Conservation (phyloP, 2,329 filamentous ascomycete species). For the Microdochium trichocladiopsis region DNA sequence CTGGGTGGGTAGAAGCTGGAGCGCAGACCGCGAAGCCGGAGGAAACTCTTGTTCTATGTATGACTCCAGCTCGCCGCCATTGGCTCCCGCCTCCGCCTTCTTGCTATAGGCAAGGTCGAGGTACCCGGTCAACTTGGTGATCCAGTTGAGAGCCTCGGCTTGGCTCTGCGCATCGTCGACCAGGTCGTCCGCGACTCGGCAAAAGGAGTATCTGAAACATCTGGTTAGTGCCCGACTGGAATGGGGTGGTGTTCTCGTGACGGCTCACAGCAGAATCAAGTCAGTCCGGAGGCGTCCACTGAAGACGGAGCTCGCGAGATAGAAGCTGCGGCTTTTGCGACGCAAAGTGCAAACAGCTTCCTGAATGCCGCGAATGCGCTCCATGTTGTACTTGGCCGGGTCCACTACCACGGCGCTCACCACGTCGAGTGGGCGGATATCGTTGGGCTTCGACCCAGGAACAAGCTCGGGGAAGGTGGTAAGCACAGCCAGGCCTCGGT, state of each 20-base stretch:
- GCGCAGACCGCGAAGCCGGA: conserved; percentile 38
- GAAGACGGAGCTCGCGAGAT: conserved; percentile 64
- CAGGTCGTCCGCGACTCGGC: conserved; percentile 65
- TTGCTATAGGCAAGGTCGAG: conserved; percentile 44
- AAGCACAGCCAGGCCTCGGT: conserved; percentile 60
- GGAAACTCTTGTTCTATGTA: conserved; percentile 47
- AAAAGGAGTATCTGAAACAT: conserved; percentile 58
- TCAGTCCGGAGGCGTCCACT: conserved; percentile 61
- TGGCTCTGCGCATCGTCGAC: conserved; percentile 55
- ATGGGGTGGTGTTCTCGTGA: conserved; percentile 3
- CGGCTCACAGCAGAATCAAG: conserved; percentile 48
- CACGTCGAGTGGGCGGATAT: conserved; percentile 17
- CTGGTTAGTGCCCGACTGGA: conserved; percentile 5
- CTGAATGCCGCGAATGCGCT: conserved; percentile 48
- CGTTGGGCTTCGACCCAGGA: conserved; percentile 13
- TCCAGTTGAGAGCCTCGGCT: conserved; percentile 48
- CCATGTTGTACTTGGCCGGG: conserved; percentile 44
- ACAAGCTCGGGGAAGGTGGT: conserved; percentile 56
- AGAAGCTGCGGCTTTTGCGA: conserved; percentile 67
- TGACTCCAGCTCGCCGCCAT: conserved; percentile 10
- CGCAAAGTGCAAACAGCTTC: conserved; percentile 52
- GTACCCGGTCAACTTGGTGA: conserved; percentile 49
- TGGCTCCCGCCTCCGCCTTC: conserved; percentile 14
- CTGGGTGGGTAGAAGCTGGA: conserved; percentile 50
- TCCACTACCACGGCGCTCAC: conserved; percentile 41